Evolutionary conservation across 192 early-diverging fungal genomes (phyloP).

Genomic region (Rhizoclosmatium globosum): DNA sequence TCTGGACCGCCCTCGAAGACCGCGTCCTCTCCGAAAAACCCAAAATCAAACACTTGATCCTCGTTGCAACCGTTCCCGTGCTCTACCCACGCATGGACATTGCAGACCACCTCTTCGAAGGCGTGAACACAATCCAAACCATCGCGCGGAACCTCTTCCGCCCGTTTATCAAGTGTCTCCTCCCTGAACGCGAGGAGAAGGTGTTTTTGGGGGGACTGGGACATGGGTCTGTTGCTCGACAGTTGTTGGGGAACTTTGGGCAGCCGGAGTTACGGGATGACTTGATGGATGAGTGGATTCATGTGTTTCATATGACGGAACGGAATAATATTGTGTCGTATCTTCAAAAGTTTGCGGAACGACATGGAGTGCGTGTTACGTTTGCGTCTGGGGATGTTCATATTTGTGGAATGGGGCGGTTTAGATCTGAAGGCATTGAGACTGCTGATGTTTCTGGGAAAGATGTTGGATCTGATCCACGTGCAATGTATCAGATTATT

Average conservation of each 20-base stretch:
- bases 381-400: slow-evolving; percentile 86
- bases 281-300: slow-evolving; percentile 73
- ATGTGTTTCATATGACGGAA: slow-evolving; percentile 67
- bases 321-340: slow-evolving; percentile 69
- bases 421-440: slow-evolving; percentile 60
- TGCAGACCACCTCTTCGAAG: slow-evolving; percentile 18
- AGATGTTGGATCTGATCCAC: slow-evolving; percentile 65
- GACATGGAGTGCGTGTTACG: slow-evolving; percentile 71
- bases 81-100: slow-evolving; percentile 23
- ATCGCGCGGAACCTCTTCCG: background rate
- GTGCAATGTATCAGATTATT: slow-evolving; percentile 82
- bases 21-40: background rate
- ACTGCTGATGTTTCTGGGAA: slow-evolving; percentile 59
- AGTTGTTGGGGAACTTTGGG: slow-evolving; percentile 80
- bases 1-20: slow-evolving; percentile 49
- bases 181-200: background rate
- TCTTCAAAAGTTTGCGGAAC: slow-evolving; percentile 72
- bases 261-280: slow-evolving; percentile 88
- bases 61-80: slow-evolving; percentile 31
- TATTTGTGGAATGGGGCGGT: slow-evolving; percentile 55
- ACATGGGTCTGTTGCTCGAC: slow-evolving; percentile 7
- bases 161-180: background rate
- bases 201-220: background rate
- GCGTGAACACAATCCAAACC: background rate
- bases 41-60: slow-evolving; percentile 11